Conservation (phyloP, 192 early-diverging fungal genomes). For the Coemansia sp. region DNA sequence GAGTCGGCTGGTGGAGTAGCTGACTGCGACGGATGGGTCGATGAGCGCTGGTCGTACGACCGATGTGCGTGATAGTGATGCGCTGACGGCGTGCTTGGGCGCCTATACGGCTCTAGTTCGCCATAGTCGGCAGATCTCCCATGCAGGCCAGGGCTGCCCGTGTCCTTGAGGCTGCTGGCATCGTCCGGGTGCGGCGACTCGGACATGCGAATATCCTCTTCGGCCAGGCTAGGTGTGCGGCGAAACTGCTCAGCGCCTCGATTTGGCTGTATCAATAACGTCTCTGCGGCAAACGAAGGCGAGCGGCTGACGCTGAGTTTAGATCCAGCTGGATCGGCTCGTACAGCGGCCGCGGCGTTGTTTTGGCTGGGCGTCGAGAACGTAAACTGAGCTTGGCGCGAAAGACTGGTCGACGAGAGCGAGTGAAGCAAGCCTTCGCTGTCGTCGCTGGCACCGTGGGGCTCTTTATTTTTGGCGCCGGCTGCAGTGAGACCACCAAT, state of each 20-base stretch:
- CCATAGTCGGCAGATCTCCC: not conserved
- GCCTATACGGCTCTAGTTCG: not conserved
- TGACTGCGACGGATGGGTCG: constrained; percentile 22
- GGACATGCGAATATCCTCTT: constrained; percentile 52
- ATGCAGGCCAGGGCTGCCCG: not conserved
- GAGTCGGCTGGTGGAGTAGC: constrained; percentile 3
- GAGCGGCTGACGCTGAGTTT: not conserved
- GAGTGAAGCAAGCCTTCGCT: constrained; percentile 15
- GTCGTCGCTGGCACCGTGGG: constrained; percentile 2
- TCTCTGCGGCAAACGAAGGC: not conserved
- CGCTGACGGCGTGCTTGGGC: not conserved
- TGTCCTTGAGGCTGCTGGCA: constrained; percentile 7
- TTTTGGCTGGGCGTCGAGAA: constrained; percentile 21
- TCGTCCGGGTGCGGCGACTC: constrained; percentile 38
- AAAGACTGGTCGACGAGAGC: constrained; percentile 26
- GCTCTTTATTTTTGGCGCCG: not conserved
- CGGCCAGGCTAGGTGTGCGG: constrained; percentile 15
- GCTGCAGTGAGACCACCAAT: not conserved
- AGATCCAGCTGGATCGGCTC: not conserved
- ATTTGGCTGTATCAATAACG: not conserved
- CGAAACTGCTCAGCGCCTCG: not conserved
- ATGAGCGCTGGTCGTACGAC: constrained; percentile 10
- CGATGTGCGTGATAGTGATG: constrained; percentile 1
- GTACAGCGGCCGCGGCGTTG: not conserved
- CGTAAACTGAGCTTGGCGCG: constrained; percentile 41